Conservation (phyloP, 495 filamentous ascomycete species). For the Wilcoxina mikolae region DNA sequence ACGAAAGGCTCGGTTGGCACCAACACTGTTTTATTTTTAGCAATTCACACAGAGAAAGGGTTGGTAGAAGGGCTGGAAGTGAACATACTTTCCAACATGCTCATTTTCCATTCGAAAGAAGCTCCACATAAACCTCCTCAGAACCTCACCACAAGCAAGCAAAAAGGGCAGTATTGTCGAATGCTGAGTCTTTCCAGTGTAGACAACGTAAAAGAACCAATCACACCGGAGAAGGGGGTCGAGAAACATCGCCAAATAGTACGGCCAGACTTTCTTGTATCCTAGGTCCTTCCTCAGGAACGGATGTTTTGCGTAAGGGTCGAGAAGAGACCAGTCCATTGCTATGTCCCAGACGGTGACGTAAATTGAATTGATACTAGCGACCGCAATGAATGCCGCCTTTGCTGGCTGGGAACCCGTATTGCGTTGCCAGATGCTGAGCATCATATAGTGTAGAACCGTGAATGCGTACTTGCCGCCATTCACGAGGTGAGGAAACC, state of each 20-base stretch:
- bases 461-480: conserved; percentile 81
- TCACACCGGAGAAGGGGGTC: conserved; percentile 85
- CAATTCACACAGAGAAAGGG: background rate
- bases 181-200: conserved; percentile 60
- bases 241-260: conserved; percentile 69
- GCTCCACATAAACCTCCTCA: conserved; percentile 72
- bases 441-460: conserved; percentile 57
- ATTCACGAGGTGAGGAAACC: conserved; percentile 87
- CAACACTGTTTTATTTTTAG: conserved; percentile 11
- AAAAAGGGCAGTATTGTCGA: conserved; percentile 62
- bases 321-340: conserved; percentile 86
- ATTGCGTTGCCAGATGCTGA: conserved; percentile 55
- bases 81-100: conserved; percentile 41
- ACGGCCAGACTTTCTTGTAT: conserved; percentile 60
- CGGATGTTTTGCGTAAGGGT: conserved; percentile 50
- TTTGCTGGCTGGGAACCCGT: conserved; percentile 36
- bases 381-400: conserved; percentile 63
- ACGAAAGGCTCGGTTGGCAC: conserved; percentile 25
- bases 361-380: conserved; percentile 66
- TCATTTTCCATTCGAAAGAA: conserved; percentile 95
- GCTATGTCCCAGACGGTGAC: conserved; percentile 87
- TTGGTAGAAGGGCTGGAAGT: conserved; percentile 3
- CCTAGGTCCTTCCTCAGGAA: conserved; percentile 69
- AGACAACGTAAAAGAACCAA: conserved; percentile 92
- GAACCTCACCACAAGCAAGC: conserved; percentile 60